Evolutionary conservation across 1,139 yeast species (phyloP).

Genomic region (Blastobotrys apis): DNA sequence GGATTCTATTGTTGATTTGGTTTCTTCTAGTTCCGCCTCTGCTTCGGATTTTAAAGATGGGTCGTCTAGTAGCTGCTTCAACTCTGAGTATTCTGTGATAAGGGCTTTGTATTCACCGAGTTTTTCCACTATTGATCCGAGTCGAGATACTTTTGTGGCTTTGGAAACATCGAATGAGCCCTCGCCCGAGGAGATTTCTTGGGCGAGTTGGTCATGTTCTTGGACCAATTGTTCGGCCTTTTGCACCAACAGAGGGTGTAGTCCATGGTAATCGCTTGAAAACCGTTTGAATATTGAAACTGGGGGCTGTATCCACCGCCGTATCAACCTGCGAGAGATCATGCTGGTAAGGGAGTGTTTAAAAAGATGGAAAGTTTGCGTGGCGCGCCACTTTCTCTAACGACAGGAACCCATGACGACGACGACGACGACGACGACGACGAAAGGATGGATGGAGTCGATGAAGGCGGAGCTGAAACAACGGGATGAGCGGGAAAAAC

Average conservation of each 20-base stretch:
- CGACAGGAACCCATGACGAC: too few relatives aligned
- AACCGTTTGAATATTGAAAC: neutral
- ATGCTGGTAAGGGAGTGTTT: too few relatives aligned
- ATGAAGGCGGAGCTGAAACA: slow-evolving; percentile 32
- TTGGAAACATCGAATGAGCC: slow-evolving; percentile 51
- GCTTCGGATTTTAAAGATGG: slow-evolving; percentile 43
- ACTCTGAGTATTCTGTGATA: slow-evolving; percentile 34
- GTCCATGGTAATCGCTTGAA: slow-evolving; percentile 10
- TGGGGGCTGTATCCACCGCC: neutral
- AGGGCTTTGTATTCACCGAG: slow-evolving; percentile 45
- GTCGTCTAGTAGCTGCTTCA: slow-evolving; percentile 36
- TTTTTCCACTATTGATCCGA: slow-evolving; percentile 51
- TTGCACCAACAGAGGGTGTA: slow-evolving; percentile 32
- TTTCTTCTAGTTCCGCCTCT: slow-evolving; percentile 45
- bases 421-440: too few relatives aligned
- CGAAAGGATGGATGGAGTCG: slow-evolving; percentile 11
- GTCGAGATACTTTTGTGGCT: slow-evolving; percentile 53
- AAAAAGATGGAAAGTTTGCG: neutral
- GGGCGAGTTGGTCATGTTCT: slow-evolving; percentile 46
- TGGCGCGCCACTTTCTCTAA: neutral
- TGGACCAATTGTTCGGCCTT: slow-evolving; percentile 52
- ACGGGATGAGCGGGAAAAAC: slow-evolving; percentile 29
- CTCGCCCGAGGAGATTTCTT: slow-evolving; percentile 40
- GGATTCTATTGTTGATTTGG: slow-evolving; percentile 22
- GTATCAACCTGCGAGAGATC: too few relatives aligned